These are phyloP conservation scores for Omphalotus olearius DNA, from an alignment of 1,284 basidiomycete genomes.

Conservation along the genomic window DNA sequence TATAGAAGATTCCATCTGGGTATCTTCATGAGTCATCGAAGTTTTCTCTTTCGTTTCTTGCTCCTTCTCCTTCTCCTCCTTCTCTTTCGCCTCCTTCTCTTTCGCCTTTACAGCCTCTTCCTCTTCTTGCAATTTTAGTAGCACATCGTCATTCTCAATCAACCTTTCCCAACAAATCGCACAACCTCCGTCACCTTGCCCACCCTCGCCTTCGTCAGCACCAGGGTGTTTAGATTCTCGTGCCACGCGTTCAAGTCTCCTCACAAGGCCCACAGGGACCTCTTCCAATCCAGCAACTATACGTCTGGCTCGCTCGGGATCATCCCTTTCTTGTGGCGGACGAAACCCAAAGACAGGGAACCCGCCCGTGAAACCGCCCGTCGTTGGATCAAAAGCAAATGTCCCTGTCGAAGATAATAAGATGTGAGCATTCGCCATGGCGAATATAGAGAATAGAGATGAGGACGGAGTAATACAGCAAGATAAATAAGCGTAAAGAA, in stretches of 20 bases:
- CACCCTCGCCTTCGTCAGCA: slow-evolving; percentile 31
- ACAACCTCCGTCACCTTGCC: slow-evolving; percentile 46
- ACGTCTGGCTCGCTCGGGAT: slow-evolving; percentile 10
- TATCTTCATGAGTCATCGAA: background rate
- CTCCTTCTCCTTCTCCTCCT: slow-evolving; percentile 20
- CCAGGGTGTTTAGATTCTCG: slow-evolving; percentile 32
- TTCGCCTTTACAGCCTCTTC: slow-evolving; percentile 4
- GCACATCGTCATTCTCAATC: slow-evolving; percentile 43
- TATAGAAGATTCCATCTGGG: background rate
- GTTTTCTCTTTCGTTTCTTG: slow-evolving; percentile 10
- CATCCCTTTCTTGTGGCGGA: slow-evolving; percentile 11
- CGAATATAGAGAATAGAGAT: background rate
- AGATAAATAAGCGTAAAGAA: background rate
- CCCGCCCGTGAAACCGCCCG: slow-evolving; percentile 7
- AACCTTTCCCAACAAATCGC: slow-evolving; percentile 74
- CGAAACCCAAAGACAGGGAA: slow-evolving; percentile 4
- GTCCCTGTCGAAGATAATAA: background rate
- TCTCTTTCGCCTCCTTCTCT: slow-evolving; percentile 24
- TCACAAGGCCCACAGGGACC: slow-evolving; percentile 62
- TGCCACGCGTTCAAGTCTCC: slow-evolving; percentile 57
- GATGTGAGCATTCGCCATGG: background rate
- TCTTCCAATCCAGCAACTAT: slow-evolving; percentile 55
- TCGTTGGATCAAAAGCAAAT: background rate
- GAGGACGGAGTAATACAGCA: background rate
- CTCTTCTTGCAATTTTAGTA: slow-evolving; percentile 20